Evolutionary conservation across 2,329 filamentous ascomycete species (phyloP).

Genomic region (Fusarium sp.): DNA sequence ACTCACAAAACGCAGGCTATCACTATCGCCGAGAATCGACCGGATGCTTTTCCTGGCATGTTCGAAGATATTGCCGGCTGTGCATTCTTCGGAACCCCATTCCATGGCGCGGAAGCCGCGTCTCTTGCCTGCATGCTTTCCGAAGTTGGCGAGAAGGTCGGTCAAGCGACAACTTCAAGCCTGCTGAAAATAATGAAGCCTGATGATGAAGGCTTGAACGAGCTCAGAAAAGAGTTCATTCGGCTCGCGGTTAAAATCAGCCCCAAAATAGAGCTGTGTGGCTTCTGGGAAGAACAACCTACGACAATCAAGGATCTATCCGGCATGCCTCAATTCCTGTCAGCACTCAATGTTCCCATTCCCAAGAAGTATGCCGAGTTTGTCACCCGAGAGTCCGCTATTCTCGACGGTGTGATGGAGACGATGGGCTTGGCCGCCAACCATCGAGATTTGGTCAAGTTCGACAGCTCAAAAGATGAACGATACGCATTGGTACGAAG

Average conservation of each 20-base stretch:
- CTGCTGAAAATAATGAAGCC: constrained; percentile 60
- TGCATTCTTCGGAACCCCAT: constrained; percentile 61
- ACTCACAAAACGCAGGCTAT: constrained; percentile 36
- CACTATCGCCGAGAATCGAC: constrained; percentile 54
- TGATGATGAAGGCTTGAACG: constrained; percentile 56
- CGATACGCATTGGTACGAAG: constrained; percentile 57
- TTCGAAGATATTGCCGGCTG: constrained; percentile 59
- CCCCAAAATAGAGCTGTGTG: constrained; percentile 56
- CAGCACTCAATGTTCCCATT: constrained; percentile 45
- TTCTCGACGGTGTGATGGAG: constrained; percentile 54
- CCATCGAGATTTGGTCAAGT: constrained; percentile 61
- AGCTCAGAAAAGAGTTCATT: constrained; percentile 59
- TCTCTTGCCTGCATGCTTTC: constrained; percentile 58
- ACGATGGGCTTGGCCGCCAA: constrained; percentile 55
- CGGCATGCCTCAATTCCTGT: constrained; percentile 50
- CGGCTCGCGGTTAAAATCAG: constrained; percentile 54
- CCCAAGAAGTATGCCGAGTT: constrained; percentile 57
- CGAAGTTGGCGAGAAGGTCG: constrained; percentile 53
- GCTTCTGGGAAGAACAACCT: constrained; percentile 59
- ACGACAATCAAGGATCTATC: constrained; percentile 58
- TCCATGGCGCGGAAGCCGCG: constrained; percentile 57
- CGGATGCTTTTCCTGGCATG: constrained; percentile 56
- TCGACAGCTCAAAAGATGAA: constrained; percentile 58
- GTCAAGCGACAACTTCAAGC: constrained; percentile 54
- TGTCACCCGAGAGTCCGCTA: constrained; percentile 59